Evolutionary conservation across 228 moss, liverwort and hornwort genomes (phyloP), one percentile per base, ranked within the genome.

Genomic region (Sphagnum magellanicum): DNA sequence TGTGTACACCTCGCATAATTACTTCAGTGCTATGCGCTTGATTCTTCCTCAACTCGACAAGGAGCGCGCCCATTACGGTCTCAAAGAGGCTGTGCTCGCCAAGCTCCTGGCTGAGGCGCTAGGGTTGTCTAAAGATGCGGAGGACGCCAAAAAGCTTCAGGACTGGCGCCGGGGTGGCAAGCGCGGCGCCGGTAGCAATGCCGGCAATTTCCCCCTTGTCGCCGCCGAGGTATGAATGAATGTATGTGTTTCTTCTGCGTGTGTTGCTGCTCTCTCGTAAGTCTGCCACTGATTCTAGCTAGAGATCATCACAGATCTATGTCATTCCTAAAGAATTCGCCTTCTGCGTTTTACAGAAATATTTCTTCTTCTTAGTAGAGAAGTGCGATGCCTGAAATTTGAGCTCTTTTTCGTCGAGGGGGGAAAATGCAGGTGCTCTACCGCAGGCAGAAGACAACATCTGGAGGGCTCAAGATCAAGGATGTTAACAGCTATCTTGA

Each of bases 131-230:
- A 84, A 84, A 62, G 93, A 87, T 0, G 89, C 98, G 0, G 81
- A 77, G 72, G 94, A 98, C 65, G 91, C 98, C 9, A 83, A 98
- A 65, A 92, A 86, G 64, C 91, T 98, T 11, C 68, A 87, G 16
- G 87, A 94, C 81, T 98, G 98, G 98, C 84, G 98, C 52, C 92
- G 81, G 77, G 98, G 98, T 60, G 98, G 92, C 46, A 87, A 79
- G 70, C 82, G 77, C 53, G 32, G 32, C 32, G 87, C 86, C 16
- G 98, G 98, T 60, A 84, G 73, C 68, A 94, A 98, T 77, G 98
- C 98, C 4, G 98, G 98, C 48, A 94, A 92, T 66, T 98, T 98
- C 60, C 46, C 98, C 4, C 49, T 74, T n/a, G 66, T 98, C 65
- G 94, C 94, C 8, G 66, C 79, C 8, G 98, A 98, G 90, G 94